These are phyloP conservation scores for Candida sp. DNA, from an alignment of 1,139 yeast genomes.

Conservation along the genomic window DNA sequence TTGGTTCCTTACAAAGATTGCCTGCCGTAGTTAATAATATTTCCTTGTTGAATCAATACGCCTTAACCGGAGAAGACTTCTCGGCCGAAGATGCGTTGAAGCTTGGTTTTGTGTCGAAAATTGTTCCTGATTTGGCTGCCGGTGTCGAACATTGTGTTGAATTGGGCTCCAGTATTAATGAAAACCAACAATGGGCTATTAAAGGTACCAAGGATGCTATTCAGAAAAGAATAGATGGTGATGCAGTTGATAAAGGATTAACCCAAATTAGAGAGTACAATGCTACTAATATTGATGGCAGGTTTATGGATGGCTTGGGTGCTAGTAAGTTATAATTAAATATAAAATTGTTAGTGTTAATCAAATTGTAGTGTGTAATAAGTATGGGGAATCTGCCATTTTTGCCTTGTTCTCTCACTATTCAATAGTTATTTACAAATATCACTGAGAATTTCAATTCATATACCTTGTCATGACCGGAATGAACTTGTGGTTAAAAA, in stretches of 20 bases:
- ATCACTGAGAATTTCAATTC: too few species aligned
- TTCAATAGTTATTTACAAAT: too few species aligned
- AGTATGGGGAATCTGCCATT: too few species aligned
- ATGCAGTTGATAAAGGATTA: slow-evolving; percentile 46
- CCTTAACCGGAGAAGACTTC: slow-evolving; percentile 62
- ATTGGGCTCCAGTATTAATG: slow-evolving; percentile 49
- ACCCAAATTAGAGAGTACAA: slow-evolving; percentile 52
- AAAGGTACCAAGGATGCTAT: slow-evolving; percentile 62
- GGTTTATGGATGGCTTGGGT: slow-evolving; percentile 6
- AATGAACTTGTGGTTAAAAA: too few species aligned
- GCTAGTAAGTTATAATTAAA: slow-evolving; percentile 7
- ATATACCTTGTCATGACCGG: too few species aligned
- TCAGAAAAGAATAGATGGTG: slow-evolving; percentile 50
- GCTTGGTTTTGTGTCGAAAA: slow-evolving; percentile 52
- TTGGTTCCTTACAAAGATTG: slow-evolving; percentile 72
- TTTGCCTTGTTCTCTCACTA: too few species aligned
- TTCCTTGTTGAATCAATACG: slow-evolving; percentile 59
- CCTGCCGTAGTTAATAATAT: slow-evolving; percentile 54
- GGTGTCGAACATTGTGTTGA: slow-evolving; percentile 50
- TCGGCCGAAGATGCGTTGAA: slow-evolving; percentile 52
- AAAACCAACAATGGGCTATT: slow-evolving; percentile 56
- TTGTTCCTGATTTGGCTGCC: slow-evolving; percentile 43
- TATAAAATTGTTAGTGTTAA: too few species aligned
- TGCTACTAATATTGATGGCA: slow-evolving; percentile 36
- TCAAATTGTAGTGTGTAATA: too few species aligned